Evolutionary conservation across 2,329 filamentous ascomycete species (phyloP).

Genomic region (Chrysoporthe austroafricana): DNA sequence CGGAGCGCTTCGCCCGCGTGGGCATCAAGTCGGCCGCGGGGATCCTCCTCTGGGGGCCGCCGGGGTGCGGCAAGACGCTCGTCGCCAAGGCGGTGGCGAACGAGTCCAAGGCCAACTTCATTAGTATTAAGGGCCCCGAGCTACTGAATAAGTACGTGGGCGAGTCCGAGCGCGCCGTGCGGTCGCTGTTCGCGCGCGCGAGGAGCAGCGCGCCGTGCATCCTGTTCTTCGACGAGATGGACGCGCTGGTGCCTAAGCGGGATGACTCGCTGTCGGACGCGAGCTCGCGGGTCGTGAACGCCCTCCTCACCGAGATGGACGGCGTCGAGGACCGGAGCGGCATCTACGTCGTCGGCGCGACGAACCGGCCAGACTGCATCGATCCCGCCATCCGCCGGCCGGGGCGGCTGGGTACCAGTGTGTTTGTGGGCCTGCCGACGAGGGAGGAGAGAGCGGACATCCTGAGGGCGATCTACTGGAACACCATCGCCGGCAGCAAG

Average conservation of each 20-base stretch:
- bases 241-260: slow-evolving; percentile 85
- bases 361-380: slow-evolving; percentile 95
- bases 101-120: slow-evolving; percentile 95
- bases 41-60: slow-evolving; percentile 93
- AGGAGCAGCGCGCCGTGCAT: slow-evolving; percentile 88
- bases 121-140: slow-evolving; percentile 95
- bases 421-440: slow-evolving; percentile 87
- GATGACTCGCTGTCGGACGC: slow-evolving; percentile 76
- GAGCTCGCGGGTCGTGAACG: slow-evolving; percentile 89
- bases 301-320: slow-evolving; percentile 90
- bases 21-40: slow-evolving; percentile 83
- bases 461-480: slow-evolving; percentile 67
- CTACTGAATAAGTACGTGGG: slow-evolving; percentile 97
- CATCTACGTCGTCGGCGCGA: slow-evolving; percentile 93
- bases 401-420: slow-evolving; percentile 82
- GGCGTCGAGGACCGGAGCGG: slow-evolving; percentile 79
- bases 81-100: slow-evolving; percentile 96
- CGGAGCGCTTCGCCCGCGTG: slow-evolving; percentile 74
- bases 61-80: slow-evolving; percentile 94
- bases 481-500: slow-evolving; percentile 53
- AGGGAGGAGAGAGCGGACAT: slow-evolving; percentile 81
- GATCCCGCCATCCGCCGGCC: slow-evolving; percentile 93
- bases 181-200: slow-evolving; percentile 88
- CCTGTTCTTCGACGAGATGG: slow-evolving; percentile 97
- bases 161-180: slow-evolving; percentile 90